Percentiles rank a stretch among this genome's conserved stretches.
These are phyloP conservation scores for Penstemon barbatus DNA, from an alignment of 257 asterid genomes.

Conservation along the genomic window DNA sequence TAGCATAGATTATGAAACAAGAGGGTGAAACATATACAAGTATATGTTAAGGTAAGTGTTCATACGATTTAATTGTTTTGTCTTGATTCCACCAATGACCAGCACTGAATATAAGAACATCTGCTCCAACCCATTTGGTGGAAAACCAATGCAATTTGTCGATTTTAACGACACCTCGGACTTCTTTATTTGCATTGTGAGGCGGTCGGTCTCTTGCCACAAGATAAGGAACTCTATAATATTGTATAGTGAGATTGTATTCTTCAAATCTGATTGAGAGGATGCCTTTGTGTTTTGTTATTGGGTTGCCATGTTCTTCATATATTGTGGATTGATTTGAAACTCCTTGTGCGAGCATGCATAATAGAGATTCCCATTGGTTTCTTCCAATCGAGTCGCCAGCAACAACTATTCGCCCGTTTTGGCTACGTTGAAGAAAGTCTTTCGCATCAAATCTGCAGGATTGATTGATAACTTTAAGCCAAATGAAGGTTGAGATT, in stretches of 20 bases:
- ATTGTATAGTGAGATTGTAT: slow-evolving; percentile 74
- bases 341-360: slow-evolving; percentile 82
- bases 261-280: slow-evolving; percentile 76
- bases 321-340: slow-evolving; percentile 53
- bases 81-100: slow-evolving; percentile 98
- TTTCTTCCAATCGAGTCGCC: slow-evolving; percentile 95
- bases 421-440: slow-evolving; percentile 50
- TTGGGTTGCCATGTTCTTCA: slow-evolving; percentile 76
- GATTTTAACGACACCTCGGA: slow-evolving; percentile 59
- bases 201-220: slow-evolving; percentile 64
- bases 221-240: slow-evolving; percentile 81
- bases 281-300: slow-evolving; percentile 81
- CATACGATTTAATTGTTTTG: slow-evolving; percentile 70
- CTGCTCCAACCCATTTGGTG: slow-evolving; percentile 67
- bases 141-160: slow-evolving; percentile 83
- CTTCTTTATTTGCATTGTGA: slow-evolving; percentile 45
- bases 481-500: no score
- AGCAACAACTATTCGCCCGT: slow-evolving; percentile 70
- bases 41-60: no score
- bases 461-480: no score
- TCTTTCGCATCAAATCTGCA: slow-evolving; percentile 61
- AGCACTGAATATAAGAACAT: slow-evolving; percentile 66
- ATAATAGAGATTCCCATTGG: slow-evolving; percentile 94
- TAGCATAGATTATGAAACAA: no score
- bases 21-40: no score